Base-by-base conservation (phyloP, 352 stramenopile species). In the Plasmopara halstedii region DNA sequence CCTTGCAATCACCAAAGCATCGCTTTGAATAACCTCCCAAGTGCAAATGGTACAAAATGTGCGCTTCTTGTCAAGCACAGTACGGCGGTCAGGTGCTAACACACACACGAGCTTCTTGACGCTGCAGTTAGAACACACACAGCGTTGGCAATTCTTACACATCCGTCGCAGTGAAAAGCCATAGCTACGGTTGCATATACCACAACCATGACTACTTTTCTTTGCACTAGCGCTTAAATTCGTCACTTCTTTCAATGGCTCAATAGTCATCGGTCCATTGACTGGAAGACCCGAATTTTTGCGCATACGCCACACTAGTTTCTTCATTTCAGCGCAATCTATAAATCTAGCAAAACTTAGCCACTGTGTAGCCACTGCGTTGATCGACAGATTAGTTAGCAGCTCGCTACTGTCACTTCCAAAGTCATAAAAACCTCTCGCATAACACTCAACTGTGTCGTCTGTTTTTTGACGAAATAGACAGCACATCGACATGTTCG, bases 291-390 rank as follows among this genome's bases (percentile, higher is more conserved):
- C 58, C 21, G 50, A 61, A 35, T 64, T 60, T 21, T 52, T 64
- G 45, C 62, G 66, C 42, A 82, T 43, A 21, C 56, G 62, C 53
- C 70, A 82, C 55, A 69, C 59, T 21, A 86, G 54, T 44, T 86
- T 86, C 55, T 84, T 84, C 57, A 83, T 77, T 50, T 74, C 65
- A 13, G 70, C 67, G 42, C 64, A 74, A 42, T 82, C 46, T 41
- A 64, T 15, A 41, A 49, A 50, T 42, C 50, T 58, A 18, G 65
- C 53, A 14, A 60, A 63, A 15, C 50, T 56, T 8, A 79, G 40
- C 53, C 75, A 62, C 32, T 79, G 63, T 11, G 76, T 64, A 0
- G 73, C 66, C 4, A 67, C 58, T 4, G 80, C 35, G 15, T 56
- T 70, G 18, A 83, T 47, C 1, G 62, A 55, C 18, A 63, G 42